phyloP scores from a whole-genome alignment of 345 rosid genomes.

The Chamaenerion angustifolium region DNA sequence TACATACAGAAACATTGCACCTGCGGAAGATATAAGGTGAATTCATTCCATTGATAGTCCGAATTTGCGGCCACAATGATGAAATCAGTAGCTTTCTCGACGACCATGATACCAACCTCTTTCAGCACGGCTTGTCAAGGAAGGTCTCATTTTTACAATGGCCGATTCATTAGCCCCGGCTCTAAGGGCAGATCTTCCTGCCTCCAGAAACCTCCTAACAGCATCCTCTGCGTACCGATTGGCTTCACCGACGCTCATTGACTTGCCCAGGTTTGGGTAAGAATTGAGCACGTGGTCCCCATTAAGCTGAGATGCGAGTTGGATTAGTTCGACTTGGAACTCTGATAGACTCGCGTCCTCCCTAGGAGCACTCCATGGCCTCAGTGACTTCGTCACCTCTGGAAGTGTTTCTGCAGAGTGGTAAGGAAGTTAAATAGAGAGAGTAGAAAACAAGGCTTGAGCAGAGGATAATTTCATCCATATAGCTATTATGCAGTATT shows the following conservation, averaged over 20 bases:
- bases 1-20: too few species aligned
- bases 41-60: too few species aligned
- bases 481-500: too few species aligned
- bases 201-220: slow-evolving; percentile 85
- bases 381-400: slow-evolving; percentile 34
- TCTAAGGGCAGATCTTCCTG: slow-evolving; percentile 68
- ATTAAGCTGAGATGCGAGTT: slow-evolving; percentile 88
- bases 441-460: too few species aligned
- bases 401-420: slow-evolving; percentile 55
- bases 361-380: slow-evolving; percentile 58
- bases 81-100: too few species aligned
- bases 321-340: slow-evolving; percentile 88
- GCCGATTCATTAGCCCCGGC: slow-evolving; percentile 96
- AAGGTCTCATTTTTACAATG: slow-evolving; percentile 78
- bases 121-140: slow-evolving; percentile 46
- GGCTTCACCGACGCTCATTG: slow-evolving; percentile 78
- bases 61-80: too few species aligned
- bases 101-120: slow-evolving; percentile 1
- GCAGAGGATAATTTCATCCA: too few species aligned
- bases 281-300: slow-evolving; percentile 72
- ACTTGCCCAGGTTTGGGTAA: slow-evolving; percentile 77
- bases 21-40: too few species aligned
- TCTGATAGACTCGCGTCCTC: slow-evolving; percentile 71
- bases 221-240: slow-evolving; percentile 80
- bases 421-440: too few species aligned